Percentiles rank a stretch among this genome's conserved stretches.
Evolutionary conservation across 2,329 filamentous ascomycete genomes (phyloP).

Genomic region (Metarhizium brunneum): DNA sequence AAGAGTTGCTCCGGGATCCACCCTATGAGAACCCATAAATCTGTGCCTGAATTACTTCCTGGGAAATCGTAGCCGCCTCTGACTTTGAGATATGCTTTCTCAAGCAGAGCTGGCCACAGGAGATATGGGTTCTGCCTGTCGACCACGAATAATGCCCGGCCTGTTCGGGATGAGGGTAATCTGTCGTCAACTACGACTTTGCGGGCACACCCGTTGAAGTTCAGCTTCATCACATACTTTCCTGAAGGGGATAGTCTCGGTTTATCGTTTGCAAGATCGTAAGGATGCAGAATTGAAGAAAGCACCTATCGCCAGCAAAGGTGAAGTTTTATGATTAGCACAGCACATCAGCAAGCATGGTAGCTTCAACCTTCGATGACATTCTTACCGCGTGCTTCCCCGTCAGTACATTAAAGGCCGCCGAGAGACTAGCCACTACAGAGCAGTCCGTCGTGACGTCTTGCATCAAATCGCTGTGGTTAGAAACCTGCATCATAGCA

Average conservation of each 20-base stretch:
- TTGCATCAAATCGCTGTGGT: constrained; percentile 76
- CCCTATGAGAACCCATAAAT: constrained; percentile 83
- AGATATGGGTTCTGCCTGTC: constrained; percentile 74
- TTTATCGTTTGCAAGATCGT: constrained; percentile 44
- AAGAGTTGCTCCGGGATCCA: constrained; percentile 98
- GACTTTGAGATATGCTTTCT: constrained; percentile 95
- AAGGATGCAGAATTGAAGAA: constrained; percentile 66
- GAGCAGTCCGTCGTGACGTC: constrained; percentile 96
- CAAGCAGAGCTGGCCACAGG: constrained; percentile 84
- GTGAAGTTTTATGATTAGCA: neutral
- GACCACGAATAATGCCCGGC: constrained; percentile 74
- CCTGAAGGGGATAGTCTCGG: constrained; percentile 67
- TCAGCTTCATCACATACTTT: constrained; percentile 84
- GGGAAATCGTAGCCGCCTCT: constrained; percentile 96
- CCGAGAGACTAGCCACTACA: constrained; percentile 90
- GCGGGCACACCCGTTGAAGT: constrained; percentile 91
- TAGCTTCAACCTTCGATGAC: neutral
- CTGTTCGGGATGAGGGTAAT: constrained; percentile 66
- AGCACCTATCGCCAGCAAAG: constrained; percentile 44
- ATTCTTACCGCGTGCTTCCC: constrained; percentile 56
- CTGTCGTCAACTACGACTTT: constrained; percentile 84
- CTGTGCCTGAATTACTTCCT: constrained; percentile 92
- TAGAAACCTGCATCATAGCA: constrained; percentile 45
- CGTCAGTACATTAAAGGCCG: constrained; percentile 59
- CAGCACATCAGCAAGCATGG: neutral